A percentile compares a stretch with the other conserved stretches of the same genome.
These are phyloP conservation scores for Pelagomonas calceolata DNA, from an alignment of 108 stramenopile genomes.

Conservation along the genomic window DNA sequence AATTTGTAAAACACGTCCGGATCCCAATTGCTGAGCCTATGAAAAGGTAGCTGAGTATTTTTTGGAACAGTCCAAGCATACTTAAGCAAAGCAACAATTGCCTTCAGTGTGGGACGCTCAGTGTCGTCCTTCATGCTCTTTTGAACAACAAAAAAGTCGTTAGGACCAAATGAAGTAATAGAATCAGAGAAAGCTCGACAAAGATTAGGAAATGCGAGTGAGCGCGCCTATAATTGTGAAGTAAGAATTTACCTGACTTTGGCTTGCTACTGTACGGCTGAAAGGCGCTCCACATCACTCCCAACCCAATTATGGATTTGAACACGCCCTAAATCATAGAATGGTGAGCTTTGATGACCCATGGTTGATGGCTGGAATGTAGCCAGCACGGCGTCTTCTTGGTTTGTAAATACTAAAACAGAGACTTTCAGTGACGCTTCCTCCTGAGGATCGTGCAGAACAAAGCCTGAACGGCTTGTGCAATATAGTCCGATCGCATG, in stretches of 20 bases:
- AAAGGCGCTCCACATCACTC: no score
- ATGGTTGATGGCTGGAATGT: no score
- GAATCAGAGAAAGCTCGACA: conserved; percentile 33
- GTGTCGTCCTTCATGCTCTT: conserved; percentile 51
- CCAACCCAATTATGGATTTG: no score
- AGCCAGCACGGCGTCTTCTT: no score
- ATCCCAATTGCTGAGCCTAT: conserved; percentile 50
- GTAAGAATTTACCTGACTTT: no score
- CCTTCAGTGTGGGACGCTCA: conserved; percentile 35
- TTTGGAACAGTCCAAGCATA: not conserved
- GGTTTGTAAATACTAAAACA: conserved; percentile 36
- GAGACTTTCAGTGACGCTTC: conserved; percentile 48
- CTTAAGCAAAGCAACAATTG: conserved; percentile 43
- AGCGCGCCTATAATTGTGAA: conserved; percentile 8
- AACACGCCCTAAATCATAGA: no score
- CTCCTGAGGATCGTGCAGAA: conserved; percentile 51
- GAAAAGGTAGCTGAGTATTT: not conserved
- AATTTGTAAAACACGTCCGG: conserved; percentile 63
- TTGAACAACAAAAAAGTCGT: conserved; percentile 60
- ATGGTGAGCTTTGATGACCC: no score
- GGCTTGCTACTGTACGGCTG: no score
- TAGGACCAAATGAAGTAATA: conserved; percentile 50
- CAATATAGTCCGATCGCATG: conserved; percentile 59
- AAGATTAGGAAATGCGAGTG: conserved; percentile 30
- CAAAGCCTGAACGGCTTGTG: conserved; percentile 40